These are phyloP conservation scores for Pterocarpus santalinus DNA, from an alignment of 306 rosid species.

Conservation along the genomic window DNA sequence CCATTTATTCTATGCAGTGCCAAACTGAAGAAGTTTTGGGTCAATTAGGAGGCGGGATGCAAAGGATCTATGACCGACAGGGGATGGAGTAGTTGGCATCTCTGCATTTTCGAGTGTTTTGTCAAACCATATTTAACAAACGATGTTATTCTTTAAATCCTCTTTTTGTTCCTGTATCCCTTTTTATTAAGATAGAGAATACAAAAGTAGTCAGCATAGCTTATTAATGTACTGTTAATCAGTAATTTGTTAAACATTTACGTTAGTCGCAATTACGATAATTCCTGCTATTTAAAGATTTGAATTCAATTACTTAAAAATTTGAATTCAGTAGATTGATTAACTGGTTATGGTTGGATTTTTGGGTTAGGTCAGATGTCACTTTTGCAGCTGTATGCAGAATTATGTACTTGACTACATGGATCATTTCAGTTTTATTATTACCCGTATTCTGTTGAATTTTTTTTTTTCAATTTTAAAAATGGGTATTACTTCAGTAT, in stretches of 20 bases:
- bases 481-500: no score
- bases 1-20: conserved; percentile 53
- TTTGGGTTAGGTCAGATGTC: no score
- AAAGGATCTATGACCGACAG: background rate
- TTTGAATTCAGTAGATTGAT: background rate
- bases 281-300: background rate
- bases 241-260: conserved; percentile 15
- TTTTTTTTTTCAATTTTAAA: background rate
- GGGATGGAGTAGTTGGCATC: conserved; percentile 25
- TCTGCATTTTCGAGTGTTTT: conserved; percentile 25
- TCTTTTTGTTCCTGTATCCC: background rate
- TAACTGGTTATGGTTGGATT: background rate
- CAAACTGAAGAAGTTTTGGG: conserved; percentile 47
- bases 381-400: no score
- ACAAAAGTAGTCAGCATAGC: conserved; percentile 22
- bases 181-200: conserved; percentile 24
- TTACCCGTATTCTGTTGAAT: no score
- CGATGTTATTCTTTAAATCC: conserved; percentile 24
- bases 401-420: no score
- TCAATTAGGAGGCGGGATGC: conserved; percentile 16
- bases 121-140: conserved; percentile 30
- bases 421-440: background rate
- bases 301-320: background rate
- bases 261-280: background rate
- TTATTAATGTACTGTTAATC: conserved; percentile 20